Evolutionary conservation across 495 filamentous ascomycete genomes (phyloP).

Genomic region (Cryomyces antarcticus): DNA sequence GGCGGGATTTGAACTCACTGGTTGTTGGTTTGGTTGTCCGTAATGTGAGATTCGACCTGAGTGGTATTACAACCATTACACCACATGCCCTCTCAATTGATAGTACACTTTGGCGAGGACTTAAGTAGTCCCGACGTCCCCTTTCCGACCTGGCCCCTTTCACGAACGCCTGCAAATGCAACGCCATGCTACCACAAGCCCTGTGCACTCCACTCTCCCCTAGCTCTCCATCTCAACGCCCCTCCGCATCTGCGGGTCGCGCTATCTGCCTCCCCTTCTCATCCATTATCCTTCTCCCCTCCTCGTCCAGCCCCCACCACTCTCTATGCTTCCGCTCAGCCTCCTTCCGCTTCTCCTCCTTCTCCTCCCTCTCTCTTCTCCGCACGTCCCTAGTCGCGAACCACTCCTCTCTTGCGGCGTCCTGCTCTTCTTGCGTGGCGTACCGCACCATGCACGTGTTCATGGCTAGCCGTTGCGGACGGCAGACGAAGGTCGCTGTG

Average conservation of each 20-base stretch:
- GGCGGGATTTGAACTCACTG: too few species aligned
- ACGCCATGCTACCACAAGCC: too few species aligned
- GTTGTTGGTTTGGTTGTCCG: too few species aligned
- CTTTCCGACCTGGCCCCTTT: too few species aligned
- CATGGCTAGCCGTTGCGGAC: conserved; percentile 59
- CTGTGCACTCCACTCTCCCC: too few species aligned
- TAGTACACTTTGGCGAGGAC: too few species aligned
- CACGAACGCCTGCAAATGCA: too few species aligned
- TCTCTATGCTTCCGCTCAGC: conserved; percentile 23
- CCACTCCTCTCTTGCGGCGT: conserved; percentile 86
- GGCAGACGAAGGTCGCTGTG: conserved; percentile 68
- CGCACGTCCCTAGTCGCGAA: conserved; percentile 54
- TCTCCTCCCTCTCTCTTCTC: conserved; percentile 37
- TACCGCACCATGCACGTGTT: conserved; percentile 79
- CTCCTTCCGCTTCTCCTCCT: conserved; percentile 28
- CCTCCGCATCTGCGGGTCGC: too few species aligned
- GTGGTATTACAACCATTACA: too few species aligned
- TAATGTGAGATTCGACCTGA: too few species aligned
- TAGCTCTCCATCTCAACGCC: too few species aligned
- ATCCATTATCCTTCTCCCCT: conserved; percentile 15
- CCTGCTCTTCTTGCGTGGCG: conserved; percentile 66
- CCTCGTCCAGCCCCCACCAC: conserved; percentile 34
- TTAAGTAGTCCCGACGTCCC: background rate
- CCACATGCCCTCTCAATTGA: too few species aligned
- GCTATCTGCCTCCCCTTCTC: conserved; percentile 6